Base-by-base conservation (phyloP, 2,329 filamentous ascomycete genomes). In the Raffaelea ambrosiae region DNA sequence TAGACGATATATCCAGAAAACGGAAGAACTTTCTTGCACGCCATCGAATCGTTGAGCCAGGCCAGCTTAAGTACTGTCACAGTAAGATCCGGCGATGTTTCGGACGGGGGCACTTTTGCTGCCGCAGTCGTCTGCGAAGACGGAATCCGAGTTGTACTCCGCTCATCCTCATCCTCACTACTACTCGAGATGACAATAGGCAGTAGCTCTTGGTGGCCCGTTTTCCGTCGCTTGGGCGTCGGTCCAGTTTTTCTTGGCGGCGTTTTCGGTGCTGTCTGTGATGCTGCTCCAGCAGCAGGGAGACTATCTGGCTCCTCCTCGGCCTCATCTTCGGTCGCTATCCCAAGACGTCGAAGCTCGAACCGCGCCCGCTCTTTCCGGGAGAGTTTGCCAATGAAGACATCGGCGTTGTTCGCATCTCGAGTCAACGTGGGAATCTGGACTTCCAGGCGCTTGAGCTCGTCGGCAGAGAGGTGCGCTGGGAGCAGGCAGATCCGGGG, bases 401-500 rank as follows among this genome's bases (percentile, higher is more conserved):
- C 63, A 4, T 77, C 72, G 1, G 88, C 88, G 62, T 91, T 84
- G 14, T 72, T 70, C 46, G 84, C 70, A 61, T 91, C 78, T 50
- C 84, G 83, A 0, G 87, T 90, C 46, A 93, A 61, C 0, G 72
- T 74, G 4, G 74, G 69, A 10, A 94, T 76, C 20, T 38, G 73
- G 22, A 81, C 75, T 60, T 89, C 83, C 14, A 88, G 61, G 29
- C 73, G 64, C 44, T 82, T 77, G 10, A 86, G 68, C 53, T 84
- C 77, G 7, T 82, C 74, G 1, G 76, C 65, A 2, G 73, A 66
- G 23, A 95, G 71, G 59, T 88, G 85, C 4, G 83, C 80, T 1
- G 81, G 68, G 0, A 95, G 73, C 14, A 97, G 71, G 56, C 82
- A 93, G 21, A 93, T 82, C 4, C 77, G 71, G 11, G 87, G 86